Conservation (phyloP, 2,329 filamentous ascomycete species). For the Penicillium brasilianum region DNA sequence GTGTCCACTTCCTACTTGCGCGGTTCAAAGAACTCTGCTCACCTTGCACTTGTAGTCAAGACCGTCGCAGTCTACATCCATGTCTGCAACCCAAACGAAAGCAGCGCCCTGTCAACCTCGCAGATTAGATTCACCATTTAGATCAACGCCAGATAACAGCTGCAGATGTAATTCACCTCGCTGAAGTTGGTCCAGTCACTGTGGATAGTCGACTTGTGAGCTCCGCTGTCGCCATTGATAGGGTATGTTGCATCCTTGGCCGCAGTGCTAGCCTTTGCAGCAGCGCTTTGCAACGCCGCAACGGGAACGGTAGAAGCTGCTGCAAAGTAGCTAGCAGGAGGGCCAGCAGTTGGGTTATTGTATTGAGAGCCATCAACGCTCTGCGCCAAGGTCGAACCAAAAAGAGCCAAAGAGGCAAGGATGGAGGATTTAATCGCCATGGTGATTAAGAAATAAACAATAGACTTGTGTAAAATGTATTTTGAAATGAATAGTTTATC, state of each 20-base stretch:
- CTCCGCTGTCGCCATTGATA: constrained; percentile 23
- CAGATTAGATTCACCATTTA: background rate
- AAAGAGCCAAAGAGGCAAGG: constrained; percentile 11
- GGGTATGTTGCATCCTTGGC: constrained; percentile 33
- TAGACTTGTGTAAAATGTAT: background rate
- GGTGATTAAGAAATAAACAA: background rate
- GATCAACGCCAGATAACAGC: background rate
- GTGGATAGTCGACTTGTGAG: constrained; percentile 34
- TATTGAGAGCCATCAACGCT: constrained; percentile 30
- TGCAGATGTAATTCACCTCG: constrained; percentile 21
- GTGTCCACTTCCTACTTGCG: no score
- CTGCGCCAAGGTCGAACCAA: constrained; percentile 14
- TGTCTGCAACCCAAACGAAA: constrained; percentile 37
- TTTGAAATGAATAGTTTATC: background rate
- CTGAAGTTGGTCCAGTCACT: constrained; percentile 34
- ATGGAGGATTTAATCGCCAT: constrained; percentile 12
- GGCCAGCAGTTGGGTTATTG: constrained; percentile 30
- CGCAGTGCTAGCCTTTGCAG: constrained; percentile 30
- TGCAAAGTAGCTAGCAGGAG: constrained; percentile 34
- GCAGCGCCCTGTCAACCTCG: constrained; percentile 31
- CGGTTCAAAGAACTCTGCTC: background rate
- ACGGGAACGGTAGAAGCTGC: constrained; percentile 33
- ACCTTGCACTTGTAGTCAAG: constrained; percentile 36
- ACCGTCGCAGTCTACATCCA: constrained; percentile 43
- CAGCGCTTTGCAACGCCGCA: constrained; percentile 32